Conservation (phyloP, 2,329 filamentous ascomycete species). For the Microdochium trichocladiopsis region DNA sequence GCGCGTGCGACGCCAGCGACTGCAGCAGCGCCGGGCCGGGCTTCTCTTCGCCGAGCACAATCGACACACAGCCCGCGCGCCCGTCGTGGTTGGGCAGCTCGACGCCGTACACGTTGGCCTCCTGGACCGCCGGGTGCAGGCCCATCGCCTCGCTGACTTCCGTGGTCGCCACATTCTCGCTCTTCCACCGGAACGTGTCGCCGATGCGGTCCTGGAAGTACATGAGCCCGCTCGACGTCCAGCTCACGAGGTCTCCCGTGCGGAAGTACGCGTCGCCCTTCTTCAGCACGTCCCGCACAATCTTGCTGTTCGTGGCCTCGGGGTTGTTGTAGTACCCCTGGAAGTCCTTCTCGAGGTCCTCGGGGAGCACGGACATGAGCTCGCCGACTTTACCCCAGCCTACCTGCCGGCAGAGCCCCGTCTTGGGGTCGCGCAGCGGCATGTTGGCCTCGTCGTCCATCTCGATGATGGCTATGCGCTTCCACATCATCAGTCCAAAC, state of each 20-base stretch:
- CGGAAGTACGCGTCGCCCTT: constrained; percentile 80
- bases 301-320: constrained; percentile 64
- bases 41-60: constrained; percentile 48
- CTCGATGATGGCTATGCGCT: constrained; percentile 51
- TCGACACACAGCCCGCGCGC: constrained; percentile 71
- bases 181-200: constrained; percentile 76
- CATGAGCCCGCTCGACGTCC: constrained; percentile 61
- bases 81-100: constrained; percentile 75
- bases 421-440: constrained; percentile 60
- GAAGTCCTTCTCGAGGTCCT: constrained; percentile 58
- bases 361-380: constrained; percentile 64
- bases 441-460: constrained; percentile 65
- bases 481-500: constrained; percentile 44
- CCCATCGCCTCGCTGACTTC: constrained; percentile 76
- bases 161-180: constrained; percentile 74
- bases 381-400: constrained; percentile 63
- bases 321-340: constrained; percentile 77
- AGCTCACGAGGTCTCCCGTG: constrained; percentile 74
- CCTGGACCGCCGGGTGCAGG: constrained; percentile 56
- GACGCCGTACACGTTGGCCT: constrained; percentile 85
- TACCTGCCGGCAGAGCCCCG: constrained; percentile 59
- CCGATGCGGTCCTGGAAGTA: constrained; percentile 79
- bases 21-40: constrained; percentile 37
- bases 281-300: constrained; percentile 64
- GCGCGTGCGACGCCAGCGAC: constrained; percentile 55